phyloP scores from a whole-genome alignment of 306 rosid genomes.

The Rubus idaeus region DNA sequence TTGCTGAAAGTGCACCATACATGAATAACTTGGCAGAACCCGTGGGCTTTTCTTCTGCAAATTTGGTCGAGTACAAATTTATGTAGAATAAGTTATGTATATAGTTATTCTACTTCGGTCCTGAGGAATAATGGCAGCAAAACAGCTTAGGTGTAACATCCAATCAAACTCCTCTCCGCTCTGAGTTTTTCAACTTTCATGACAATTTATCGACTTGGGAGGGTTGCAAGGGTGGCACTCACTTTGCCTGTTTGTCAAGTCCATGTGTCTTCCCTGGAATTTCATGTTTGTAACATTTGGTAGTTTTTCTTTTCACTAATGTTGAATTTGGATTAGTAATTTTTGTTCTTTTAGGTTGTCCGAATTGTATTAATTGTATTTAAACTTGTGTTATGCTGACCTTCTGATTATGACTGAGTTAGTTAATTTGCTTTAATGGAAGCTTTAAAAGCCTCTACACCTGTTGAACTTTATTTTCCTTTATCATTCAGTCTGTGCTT shows the following conservation, averaged over 20 bases:
- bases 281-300: constrained; percentile 19
- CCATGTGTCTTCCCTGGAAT: constrained; percentile 13
- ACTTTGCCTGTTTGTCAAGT: constrained; percentile 10
- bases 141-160: constrained; percentile 17
- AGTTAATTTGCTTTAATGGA: neutral
- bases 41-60: constrained; percentile 15
- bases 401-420: neutral
- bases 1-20: constrained; percentile 61
- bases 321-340: constrained; percentile 23
- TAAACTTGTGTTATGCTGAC: constrained; percentile 3
- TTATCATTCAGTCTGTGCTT: no score
- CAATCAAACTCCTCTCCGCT: neutral
- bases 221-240: constrained; percentile 19
- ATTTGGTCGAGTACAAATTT: constrained; percentile 27
- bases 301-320: constrained; percentile 8
- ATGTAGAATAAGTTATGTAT: constrained; percentile 46
- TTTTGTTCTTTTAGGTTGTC: constrained; percentile 11
- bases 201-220: constrained; percentile 11
- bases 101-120: constrained; percentile 26
- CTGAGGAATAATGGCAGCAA: constrained; percentile 24
- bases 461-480: neutral
- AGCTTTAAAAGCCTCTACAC: neutral
- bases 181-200: neutral
- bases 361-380: constrained; percentile 15
- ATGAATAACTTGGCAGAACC: constrained; percentile 30